phyloP scores from a whole-genome alignment of 495 filamentous ascomycete genomes.

The Neurospora pannonica region DNA sequence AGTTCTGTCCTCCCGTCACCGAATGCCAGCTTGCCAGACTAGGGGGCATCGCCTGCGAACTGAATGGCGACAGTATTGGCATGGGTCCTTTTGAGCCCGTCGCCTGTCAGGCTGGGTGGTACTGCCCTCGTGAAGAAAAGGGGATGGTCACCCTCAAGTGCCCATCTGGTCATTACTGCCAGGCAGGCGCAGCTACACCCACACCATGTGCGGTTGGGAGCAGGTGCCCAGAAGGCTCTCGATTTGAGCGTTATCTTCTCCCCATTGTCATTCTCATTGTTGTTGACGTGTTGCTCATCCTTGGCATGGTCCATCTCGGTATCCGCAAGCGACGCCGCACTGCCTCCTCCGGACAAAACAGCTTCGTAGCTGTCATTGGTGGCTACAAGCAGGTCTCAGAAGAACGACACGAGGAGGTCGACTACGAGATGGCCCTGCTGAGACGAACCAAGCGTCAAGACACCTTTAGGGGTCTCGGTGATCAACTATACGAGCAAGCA shows the following conservation, averaged over 20 bases:
- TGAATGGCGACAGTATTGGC: constrained; percentile 22
- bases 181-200: constrained; percentile 30
- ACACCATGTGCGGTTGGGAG: constrained; percentile 33
- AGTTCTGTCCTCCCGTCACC: constrained; percentile 36
- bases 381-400: constrained; percentile 26
- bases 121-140: constrained; percentile 24
- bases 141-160: constrained; percentile 27
- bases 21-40: constrained; percentile 28
- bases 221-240: constrained; percentile 28
- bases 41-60: constrained; percentile 17
- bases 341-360: neutral
- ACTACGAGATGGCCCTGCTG: constrained; percentile 20
- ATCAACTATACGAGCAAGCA: neutral
- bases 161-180: constrained; percentile 36
- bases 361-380: neutral
- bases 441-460: constrained; percentile 16
- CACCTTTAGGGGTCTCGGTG: neutral
- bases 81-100: constrained; percentile 37
- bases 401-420: constrained; percentile 10
- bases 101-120: constrained; percentile 33
- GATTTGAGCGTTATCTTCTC: constrained; percentile 26
- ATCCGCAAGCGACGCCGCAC: constrained; percentile 16
- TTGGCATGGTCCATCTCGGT: constrained; percentile 17
- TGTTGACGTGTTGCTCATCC: constrained; percentile 30
- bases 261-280: constrained; percentile 32